These are phyloP conservation scores for Psilocybe azurescens DNA, from an alignment of 768 basidiomycete genomes.

Conservation along the genomic window DNA sequence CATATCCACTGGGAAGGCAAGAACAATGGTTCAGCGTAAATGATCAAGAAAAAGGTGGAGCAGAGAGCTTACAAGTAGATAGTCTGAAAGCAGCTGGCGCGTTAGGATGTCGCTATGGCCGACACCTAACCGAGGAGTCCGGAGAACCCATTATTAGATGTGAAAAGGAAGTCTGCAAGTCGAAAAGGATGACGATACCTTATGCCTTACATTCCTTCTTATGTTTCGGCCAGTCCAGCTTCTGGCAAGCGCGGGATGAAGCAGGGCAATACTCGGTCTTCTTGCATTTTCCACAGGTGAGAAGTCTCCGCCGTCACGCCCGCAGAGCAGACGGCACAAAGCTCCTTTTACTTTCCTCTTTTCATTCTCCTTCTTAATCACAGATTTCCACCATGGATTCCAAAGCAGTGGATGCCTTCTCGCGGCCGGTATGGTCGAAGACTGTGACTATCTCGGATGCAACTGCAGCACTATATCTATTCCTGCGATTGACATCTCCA, in stretches of 20 bases:
- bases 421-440: conserved; percentile 24
- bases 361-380: conserved; percentile 36
- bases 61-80: not conserved
- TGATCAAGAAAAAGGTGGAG: not conserved
- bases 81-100: not conserved
- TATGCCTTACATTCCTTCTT: conserved; percentile 39
- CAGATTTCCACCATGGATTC: conserved; percentile 46
- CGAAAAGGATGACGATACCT: conserved; percentile 11
- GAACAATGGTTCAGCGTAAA: not conserved
- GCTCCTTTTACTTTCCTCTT: conserved; percentile 31
- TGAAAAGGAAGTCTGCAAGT: not conserved
- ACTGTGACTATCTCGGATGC: conserved; percentile 44
- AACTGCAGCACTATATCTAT: conserved; percentile 44
- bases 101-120: not conserved
- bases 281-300: conserved; percentile 41
- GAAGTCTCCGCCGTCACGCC: conserved; percentile 30
- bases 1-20: not conserved
- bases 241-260: conserved; percentile 37
- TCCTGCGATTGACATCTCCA: conserved; percentile 44
- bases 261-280: conserved; percentile 39
- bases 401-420: conserved; percentile 31
- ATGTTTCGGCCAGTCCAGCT: conserved; percentile 44
- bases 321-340: conserved; percentile 40
- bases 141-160: not conserved
- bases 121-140: not conserved